Evolutionary conservation across 1,284 basidiomycete genomes (phyloP).

Genomic region (Chalciporus piperatoides): DNA sequence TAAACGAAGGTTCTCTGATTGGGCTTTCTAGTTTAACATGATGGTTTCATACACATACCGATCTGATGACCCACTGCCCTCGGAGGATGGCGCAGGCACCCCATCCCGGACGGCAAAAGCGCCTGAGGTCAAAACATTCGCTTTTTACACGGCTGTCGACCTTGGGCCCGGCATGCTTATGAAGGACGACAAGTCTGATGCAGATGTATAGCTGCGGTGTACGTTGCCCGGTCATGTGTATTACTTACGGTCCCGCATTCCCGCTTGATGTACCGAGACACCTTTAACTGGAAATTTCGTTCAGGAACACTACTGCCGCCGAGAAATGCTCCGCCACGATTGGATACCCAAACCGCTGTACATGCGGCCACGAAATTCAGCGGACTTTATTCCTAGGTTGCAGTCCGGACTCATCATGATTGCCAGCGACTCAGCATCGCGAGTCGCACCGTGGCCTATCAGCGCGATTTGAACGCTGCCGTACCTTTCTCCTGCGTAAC

Average conservation of each 20-base stretch:
- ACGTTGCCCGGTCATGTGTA: neutral
- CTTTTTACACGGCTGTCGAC: conserved; percentile 80
- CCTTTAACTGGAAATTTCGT: too few relatives aligned
- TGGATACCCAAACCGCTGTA: too few relatives aligned
- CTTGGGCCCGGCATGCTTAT: conserved; percentile 67
- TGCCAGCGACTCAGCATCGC: too few relatives aligned
- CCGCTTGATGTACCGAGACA: neutral
- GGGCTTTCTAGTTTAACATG: conserved; percentile 74
- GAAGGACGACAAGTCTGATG: conserved; percentile 46
- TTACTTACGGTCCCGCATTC: neutral
- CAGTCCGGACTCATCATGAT: too few relatives aligned
- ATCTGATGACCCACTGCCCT: conserved; percentile 73
- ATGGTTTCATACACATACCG: conserved; percentile 89
- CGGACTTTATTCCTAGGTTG: too few relatives aligned
- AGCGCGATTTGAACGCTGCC: too few relatives aligned
- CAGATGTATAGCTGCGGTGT: conserved; percentile 21
- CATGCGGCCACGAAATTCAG: too few relatives aligned
- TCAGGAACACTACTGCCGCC: too few relatives aligned
- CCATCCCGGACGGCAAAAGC: conserved; percentile 43
- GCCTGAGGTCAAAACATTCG: conserved; percentile 79
- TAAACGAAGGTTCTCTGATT: conserved; percentile 5
- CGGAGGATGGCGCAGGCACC: conserved; percentile 53
- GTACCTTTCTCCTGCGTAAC: too few relatives aligned
- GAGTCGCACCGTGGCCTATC: too few relatives aligned
- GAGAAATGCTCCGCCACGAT: too few relatives aligned